Evolutionary conservation across 768 basidiomycete genomes (phyloP).

Genomic region (Aureoboletus auriporus): DNA sequence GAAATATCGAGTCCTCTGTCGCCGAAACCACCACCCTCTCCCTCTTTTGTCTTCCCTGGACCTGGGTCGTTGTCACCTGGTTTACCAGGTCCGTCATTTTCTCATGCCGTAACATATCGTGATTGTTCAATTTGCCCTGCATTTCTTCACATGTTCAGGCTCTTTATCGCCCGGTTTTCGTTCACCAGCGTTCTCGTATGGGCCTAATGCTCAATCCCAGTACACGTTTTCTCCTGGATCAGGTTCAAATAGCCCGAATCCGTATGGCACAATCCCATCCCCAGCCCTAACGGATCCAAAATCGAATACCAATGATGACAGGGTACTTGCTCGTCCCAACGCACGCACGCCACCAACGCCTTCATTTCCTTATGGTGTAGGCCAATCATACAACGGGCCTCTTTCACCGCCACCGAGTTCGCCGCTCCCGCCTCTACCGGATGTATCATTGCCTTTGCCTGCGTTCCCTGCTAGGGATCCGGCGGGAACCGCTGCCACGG

Average conservation of each 20-base stretch:
- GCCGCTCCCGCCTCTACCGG: constrained; percentile 20
- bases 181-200: constrained; percentile 12
- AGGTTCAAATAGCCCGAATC: constrained; percentile 5
- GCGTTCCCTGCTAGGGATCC: not conserved
- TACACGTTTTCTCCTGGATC: constrained; percentile 19
- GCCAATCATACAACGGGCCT: constrained; percentile 6
- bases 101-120: constrained; percentile 5
- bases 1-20: constrained; percentile 9
- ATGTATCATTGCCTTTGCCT: constrained; percentile 11
- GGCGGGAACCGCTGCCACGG: constrained; percentile 7
- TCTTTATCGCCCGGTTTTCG: constrained; percentile 22
- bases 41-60: constrained; percentile 9
- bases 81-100: constrained; percentile 20
- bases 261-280: not conserved
- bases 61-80: constrained; percentile 21
- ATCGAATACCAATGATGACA: not conserved
- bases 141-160: constrained; percentile 1
- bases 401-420: constrained; percentile 24
- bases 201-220: constrained; percentile 5
- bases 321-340: constrained; percentile 1
- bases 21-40: not conserved
- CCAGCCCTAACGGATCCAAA: not conserved
- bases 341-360: constrained; percentile 7
- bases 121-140: constrained; percentile 2
- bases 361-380: not conserved